Conservation (phyloP, 176 grass and related monocot species). For the Alopecurus myosuroides region DNA sequence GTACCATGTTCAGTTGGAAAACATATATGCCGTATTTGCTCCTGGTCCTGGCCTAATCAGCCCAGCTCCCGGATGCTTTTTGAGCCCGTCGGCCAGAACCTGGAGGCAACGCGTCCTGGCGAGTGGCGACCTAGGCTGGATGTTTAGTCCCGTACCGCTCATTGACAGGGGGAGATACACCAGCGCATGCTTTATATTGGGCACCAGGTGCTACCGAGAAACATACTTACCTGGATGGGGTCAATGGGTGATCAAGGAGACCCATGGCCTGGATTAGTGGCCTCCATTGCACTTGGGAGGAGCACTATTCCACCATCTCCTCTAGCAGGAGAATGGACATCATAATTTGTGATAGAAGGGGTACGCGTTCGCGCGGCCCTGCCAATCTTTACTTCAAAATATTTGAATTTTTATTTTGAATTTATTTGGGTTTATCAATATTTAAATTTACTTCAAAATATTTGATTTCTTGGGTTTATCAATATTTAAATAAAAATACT, state of each 20-base stretch:
- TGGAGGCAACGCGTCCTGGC: background rate
- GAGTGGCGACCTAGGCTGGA: background rate
- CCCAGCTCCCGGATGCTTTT: too few species aligned
- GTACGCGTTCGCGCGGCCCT: constrained; percentile 18
- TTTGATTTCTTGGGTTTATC: too few species aligned
- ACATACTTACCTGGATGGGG: background rate
- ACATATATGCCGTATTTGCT: too few species aligned
- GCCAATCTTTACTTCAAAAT: background rate
- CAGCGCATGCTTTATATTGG: background rate
- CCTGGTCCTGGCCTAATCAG: too few species aligned
- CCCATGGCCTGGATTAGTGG: background rate
- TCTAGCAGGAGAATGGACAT: constrained; percentile 22
- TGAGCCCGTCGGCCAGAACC: too few species aligned
- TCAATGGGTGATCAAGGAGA: background rate
- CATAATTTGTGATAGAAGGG: constrained; percentile 32
- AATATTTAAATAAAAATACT: too few species aligned
- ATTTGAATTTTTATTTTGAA: too few species aligned
- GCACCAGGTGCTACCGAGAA: background rate
- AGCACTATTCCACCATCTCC: constrained; percentile 11
- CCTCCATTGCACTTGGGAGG: background rate
- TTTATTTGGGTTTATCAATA: too few species aligned
- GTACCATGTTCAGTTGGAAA: too few species aligned
- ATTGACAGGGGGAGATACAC: too few species aligned
- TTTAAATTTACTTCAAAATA: too few species aligned
- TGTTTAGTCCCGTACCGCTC: background rate